Conservation (phyloP, 768 basidiomycete species). For the Pleurotus tuber-regium region DNA sequence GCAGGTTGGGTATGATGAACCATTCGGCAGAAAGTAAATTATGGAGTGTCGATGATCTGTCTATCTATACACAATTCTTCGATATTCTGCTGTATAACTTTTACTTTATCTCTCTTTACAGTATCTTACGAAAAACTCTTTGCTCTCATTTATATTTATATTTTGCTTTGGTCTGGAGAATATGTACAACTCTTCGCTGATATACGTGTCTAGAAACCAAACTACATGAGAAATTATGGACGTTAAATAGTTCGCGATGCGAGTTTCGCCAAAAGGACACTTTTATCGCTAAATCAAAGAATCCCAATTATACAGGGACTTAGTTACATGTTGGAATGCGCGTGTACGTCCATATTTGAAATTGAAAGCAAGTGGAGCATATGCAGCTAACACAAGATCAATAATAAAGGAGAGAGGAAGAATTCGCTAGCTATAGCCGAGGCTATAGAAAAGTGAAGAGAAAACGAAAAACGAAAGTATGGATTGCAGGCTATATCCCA, state of each 20-base stretch:
- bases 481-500: neutral
- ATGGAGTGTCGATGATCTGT: neutral
- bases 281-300: constrained; percentile 4
- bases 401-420: neutral
- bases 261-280: neutral
- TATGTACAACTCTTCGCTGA: too few relatives aligned
- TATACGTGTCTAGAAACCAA: too few relatives aligned
- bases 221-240: too few relatives aligned
- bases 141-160: too few relatives aligned
- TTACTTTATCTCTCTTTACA: neutral
- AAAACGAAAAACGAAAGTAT: neutral
- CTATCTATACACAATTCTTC: neutral
- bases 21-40: constrained; percentile 9
- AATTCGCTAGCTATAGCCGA: neutral
- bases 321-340: constrained; percentile 2
- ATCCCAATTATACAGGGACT: neutral
- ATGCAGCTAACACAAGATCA: neutral
- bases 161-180: too few relatives aligned
- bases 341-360: constrained; percentile 1
- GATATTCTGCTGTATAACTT: neutral
- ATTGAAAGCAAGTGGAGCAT: constrained; percentile 4
- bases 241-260: too few relatives aligned
- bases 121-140: too few relatives aligned
- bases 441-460: neutral
- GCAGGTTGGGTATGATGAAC: constrained; percentile 35